phyloP scores from a whole-genome alignment of 2,329 filamentous ascomycete genomes.

The Xylaria digitata region DNA sequence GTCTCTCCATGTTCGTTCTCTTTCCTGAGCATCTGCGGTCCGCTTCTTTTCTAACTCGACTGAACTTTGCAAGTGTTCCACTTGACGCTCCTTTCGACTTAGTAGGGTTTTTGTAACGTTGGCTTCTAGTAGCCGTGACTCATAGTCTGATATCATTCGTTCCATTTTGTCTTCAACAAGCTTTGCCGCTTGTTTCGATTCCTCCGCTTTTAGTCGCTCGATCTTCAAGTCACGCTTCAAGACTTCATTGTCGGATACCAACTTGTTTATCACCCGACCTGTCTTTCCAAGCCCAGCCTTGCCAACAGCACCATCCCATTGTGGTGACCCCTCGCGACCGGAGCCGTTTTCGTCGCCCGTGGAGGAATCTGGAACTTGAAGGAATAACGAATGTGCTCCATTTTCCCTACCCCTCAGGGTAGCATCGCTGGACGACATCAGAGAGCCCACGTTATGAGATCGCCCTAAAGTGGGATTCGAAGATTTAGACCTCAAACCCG shows the following conservation, averaged over 20 bases:
- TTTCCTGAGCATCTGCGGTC: conserved; percentile 67
- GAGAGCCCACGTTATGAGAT: conserved; percentile 38
- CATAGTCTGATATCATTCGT: conserved; percentile 73
- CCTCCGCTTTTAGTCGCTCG: conserved; percentile 73
- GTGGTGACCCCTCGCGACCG: conserved; percentile 48
- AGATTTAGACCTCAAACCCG: conserved; percentile 48
- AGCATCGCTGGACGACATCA: conserved; percentile 45
- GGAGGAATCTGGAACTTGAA: conserved; percentile 54
- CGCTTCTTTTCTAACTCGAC: conserved; percentile 73
- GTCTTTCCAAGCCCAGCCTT: conserved; percentile 79
- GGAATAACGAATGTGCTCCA: conserved; percentile 36
- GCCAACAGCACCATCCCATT: conserved; percentile 75
- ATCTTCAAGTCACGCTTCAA: conserved; percentile 78
- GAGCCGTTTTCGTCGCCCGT: conserved; percentile 46
- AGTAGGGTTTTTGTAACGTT: conserved; percentile 78
- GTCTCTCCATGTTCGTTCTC: conserved; percentile 70
- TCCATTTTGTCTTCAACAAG: conserved; percentile 79
- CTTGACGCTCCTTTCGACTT: conserved; percentile 78
- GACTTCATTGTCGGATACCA: conserved; percentile 83
- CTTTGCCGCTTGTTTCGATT: conserved; percentile 75
- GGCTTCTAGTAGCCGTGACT: conserved; percentile 74
- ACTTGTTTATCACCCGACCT: conserved; percentile 81
- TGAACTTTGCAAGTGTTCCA: conserved; percentile 73
- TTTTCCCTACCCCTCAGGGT: conserved; percentile 41
- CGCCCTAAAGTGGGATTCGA: conserved; percentile 36